phyloP scores from a whole-genome alignment of 805 yeast species.

The Lipomyces yamadae region DNA sequence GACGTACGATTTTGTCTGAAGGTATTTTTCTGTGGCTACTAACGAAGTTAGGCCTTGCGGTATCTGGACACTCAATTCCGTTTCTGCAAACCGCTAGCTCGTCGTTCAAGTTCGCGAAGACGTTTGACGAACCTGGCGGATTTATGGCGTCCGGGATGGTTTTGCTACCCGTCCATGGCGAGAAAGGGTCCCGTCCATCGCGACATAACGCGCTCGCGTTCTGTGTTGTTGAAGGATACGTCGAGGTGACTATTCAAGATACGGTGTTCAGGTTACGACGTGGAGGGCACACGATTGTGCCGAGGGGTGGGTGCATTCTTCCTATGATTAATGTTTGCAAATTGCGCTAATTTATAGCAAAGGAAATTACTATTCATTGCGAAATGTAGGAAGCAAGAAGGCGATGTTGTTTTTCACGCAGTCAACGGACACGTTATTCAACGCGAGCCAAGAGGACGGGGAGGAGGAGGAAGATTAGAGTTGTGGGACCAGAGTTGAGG shows the following conservation, averaged over 20 bases:
- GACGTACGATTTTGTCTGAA: constrained; percentile 11
- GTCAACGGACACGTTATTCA: constrained; percentile 48
- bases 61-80: constrained; percentile 29
- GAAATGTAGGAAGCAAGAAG: constrained; percentile 57
- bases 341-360: neutral
- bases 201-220: constrained; percentile 74
- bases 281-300: constrained; percentile 83
- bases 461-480: neutral
- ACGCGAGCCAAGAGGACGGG: constrained; percentile 11
- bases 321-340: neutral
- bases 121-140: constrained; percentile 33
- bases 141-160: constrained; percentile 76
- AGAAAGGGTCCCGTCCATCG: constrained; percentile 64
- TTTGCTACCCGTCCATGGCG: constrained; percentile 64
- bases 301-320: constrained; percentile 62
- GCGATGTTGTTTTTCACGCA: constrained; percentile 80
- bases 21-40: neutral
- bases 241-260: constrained; percentile 69
- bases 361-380: constrained; percentile 26
- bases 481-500: neutral
- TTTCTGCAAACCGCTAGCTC: constrained; percentile 19
- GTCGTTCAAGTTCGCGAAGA: constrained; percentile 33
- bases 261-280: constrained; percentile 62
- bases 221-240: constrained; percentile 70
- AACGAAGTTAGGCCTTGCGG: constrained; percentile 28